Percentiles rank a stretch among this genome's conserved stretches.
Conservation (phyloP, 208 protist species). For the Trypanosoma caninum region DNA sequence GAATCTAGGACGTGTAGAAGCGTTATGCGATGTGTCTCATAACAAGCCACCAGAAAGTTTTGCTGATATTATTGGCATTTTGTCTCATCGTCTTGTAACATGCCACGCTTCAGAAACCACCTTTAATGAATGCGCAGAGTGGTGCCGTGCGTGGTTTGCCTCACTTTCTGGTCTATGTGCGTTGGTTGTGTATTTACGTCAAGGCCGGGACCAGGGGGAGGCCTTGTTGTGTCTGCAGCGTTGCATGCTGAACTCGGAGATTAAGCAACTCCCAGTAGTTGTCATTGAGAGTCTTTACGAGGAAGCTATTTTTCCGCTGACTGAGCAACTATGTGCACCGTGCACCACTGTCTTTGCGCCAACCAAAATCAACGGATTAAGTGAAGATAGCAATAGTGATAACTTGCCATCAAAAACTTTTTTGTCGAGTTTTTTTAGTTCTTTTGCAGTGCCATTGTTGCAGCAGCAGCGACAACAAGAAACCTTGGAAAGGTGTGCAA, state of each 20-base stretch:
- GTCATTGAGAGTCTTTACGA: conserved; percentile 50
- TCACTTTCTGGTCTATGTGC: conserved; percentile 41
- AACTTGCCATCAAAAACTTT: not conserved
- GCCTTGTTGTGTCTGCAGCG: conserved; percentile 60
- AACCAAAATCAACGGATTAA: not conserved
- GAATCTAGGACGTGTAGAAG: not conserved
- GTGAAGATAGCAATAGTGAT: not conserved
- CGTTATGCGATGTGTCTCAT: not conserved
- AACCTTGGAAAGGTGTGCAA: not conserved
- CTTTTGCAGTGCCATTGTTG: conserved; percentile 1
- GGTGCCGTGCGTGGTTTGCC: conserved; percentile 43
- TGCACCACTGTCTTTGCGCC: not conserved
- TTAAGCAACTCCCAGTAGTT: conserved; percentile 24
- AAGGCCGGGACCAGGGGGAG: conserved; percentile 35
- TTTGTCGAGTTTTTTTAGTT: conserved; percentile 16
- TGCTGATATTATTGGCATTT: conserved; percentile 5
- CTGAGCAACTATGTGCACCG: conserved; percentile 59
- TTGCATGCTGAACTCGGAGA: conserved; percentile 52
- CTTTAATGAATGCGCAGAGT: not conserved
- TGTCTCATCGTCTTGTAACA: conserved; percentile 14
- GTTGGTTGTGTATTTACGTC: conserved; percentile 39
- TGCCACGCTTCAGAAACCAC: not conserved
- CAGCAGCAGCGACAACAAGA: not conserved
- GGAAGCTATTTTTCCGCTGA: conserved; percentile 72
- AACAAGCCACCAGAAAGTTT: conserved; percentile 8